A percentile compares a stretch with the other conserved stretches of the same genome.
Evolutionary conservation across 345 rosid genomes (phyloP).

Genomic region (Tarenaya hassleriana): DNA sequence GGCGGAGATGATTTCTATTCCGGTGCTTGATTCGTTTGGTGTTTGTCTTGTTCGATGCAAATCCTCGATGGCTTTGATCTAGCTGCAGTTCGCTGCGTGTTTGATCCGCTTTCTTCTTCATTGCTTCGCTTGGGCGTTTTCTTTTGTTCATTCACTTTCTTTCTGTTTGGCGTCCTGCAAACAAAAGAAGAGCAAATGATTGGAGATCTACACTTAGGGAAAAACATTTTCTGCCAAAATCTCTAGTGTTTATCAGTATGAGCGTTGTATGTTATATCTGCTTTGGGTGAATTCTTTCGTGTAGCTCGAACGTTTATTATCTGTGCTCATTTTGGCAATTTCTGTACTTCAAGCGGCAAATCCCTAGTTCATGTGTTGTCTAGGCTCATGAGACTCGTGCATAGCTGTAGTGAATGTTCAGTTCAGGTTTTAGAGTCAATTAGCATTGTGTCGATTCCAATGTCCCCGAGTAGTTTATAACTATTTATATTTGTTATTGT

Average conservation of each 20-base stretch:
- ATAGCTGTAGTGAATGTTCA: no score
- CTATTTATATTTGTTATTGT: neutral
- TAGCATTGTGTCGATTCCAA: neutral
- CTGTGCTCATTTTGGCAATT: no score
- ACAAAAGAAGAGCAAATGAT: neutral
- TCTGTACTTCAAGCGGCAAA: no score
- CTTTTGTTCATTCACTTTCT: neutral
- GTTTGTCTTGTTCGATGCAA: conserved; percentile 6
- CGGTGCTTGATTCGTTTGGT: neutral
- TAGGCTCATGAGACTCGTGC: no score
- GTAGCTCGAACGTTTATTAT: neutral
- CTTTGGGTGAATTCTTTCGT: neutral
- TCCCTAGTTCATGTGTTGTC: no score
- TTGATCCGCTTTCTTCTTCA: neutral
- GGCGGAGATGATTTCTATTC: neutral
- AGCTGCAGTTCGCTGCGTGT: conserved; percentile 7
- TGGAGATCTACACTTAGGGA: conserved; percentile 13
- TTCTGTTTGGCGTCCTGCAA: neutral
- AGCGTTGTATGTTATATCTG: neutral
- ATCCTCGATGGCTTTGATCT: neutral
- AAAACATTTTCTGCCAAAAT: neutral
- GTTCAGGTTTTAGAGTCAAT: neutral
- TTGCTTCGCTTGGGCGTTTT: neutral
- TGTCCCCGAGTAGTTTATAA: neutral
- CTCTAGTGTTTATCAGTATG: neutral